Evolutionary conservation across 441 rosid genomes (phyloP).

Genomic region (Jatropha podagrica): DNA sequence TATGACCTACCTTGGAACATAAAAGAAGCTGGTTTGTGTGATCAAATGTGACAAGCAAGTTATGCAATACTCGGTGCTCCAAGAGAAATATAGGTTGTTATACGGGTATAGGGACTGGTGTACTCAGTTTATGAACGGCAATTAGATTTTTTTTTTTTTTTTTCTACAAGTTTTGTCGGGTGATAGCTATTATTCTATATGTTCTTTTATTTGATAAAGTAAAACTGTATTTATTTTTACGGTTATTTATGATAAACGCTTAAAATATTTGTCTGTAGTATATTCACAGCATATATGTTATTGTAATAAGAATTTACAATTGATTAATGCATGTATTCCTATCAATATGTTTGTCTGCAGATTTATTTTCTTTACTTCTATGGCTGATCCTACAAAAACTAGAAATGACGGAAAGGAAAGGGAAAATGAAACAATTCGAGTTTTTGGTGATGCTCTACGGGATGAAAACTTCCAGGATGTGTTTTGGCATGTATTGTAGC

Average conservation of each 20-base stretch:
- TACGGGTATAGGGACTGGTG: slow-evolving; percentile 14
- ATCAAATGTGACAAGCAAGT: slow-evolving; percentile 12
- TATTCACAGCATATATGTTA: slow-evolving; percentile 19
- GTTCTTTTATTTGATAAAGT: slow-evolving; percentile 22
- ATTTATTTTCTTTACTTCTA: neutral
- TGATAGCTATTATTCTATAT: neutral
- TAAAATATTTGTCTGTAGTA: slow-evolving; percentile 31
- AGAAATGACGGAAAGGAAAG: neutral
- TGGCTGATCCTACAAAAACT: neutral
- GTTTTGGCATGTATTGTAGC: neutral
- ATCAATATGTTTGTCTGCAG: neutral
- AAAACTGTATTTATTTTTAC: slow-evolving; percentile 10
- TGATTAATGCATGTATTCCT: slow-evolving; percentile 21
- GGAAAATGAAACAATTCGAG: neutral
- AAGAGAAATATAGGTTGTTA: slow-evolving; percentile 20
- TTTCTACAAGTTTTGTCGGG: neutral
- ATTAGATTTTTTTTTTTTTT: slow-evolving; percentile 19
- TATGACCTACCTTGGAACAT: slow-evolving; percentile 17
- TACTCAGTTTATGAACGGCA: slow-evolving; percentile 18
- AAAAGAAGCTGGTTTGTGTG: slow-evolving; percentile 13
- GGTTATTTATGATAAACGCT: slow-evolving; percentile 19
- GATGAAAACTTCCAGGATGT: neutral
- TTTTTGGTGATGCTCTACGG: neutral
- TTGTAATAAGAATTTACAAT: slow-evolving; percentile 34
- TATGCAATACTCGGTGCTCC: slow-evolving; percentile 18